Base-by-base conservation (phyloP, 1,284 basidiomycete genomes). In the Melampsora americana region DNA sequence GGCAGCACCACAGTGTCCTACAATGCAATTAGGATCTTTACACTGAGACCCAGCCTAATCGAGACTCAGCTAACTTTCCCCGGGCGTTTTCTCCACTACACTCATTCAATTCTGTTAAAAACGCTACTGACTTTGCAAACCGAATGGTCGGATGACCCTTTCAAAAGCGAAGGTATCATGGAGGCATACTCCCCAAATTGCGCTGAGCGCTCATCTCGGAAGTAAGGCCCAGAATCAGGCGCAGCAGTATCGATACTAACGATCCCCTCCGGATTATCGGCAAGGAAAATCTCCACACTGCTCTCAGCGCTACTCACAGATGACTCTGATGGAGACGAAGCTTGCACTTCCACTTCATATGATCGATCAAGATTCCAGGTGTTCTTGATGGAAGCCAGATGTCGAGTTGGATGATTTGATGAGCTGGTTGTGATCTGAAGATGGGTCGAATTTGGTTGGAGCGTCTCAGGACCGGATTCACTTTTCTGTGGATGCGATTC, bases 41-140 rank as follows among this genome's bases (percentile, higher is more conserved):
- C 53, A 56, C n/a, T 56, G 53, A 1, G 20, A 7, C 26, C 53
- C 53, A 28, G 53, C 53, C 53, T 56, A 28, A 56, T 56, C 9
- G 53, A 56, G 20, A 56, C 26, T 42, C 26, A 56, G 53, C n/a
- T 6, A 56, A 56, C n/a, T 28, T 23, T 5, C 6, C 6, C 53
- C 53, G n/a, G 39, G 53, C 53, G 5, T 6, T 56, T 56, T 56
- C 50, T 56, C 53, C 4, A 56, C 53, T 14, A 56, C 20, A 42
- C 12, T 11, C 1, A 42, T 42, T 12, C 1, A 42, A 1, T 42
- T 42, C 1, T 42, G 39, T 42, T 42, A 42, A 56, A 56, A 56
- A 56, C 20, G 53, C 53, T n/a, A 56, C 53, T 56, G 53, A 56
- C 53, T 56, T 56, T 56, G 53, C 53, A 56, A 28, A 56, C 26